Evolutionary conservation across 805 yeast species (phyloP), one percentile per base, ranked within the genome.

Genomic region (Pichia gijzeniarum): DNA sequence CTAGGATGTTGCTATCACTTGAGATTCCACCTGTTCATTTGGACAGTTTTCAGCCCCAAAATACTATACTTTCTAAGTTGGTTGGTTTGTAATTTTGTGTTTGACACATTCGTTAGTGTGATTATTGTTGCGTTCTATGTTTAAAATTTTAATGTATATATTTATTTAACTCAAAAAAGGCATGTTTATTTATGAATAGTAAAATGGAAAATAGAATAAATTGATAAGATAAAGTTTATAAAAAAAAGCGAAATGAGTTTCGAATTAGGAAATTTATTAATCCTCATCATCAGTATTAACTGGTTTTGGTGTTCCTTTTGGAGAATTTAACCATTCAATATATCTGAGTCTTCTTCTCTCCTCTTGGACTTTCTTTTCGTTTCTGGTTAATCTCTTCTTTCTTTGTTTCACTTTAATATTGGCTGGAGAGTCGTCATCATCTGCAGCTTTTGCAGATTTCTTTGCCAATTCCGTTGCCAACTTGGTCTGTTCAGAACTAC

Each of bases 31-130:
- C 69, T 93, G 46, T 93, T 93, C 60, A 85, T 93, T 9, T 93
- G 99, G 99, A 90, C 98, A 2, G 99, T 93, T 7, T 93, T 93
- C 67, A 85, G 95, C 42, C 99, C 99, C 1, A 91, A 90, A 57
- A 62, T 93, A 4, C 72, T 95, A 31, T 93, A 83, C 60, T 81
- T 82, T 53, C 77, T 79, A 2, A 80, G 81, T 3, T 93, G 98
- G 98, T 67, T 74, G 28, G 45, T 76, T 38, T 68, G 80, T 71
- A 63, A 63, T 55, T 37, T 67, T 43, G 44, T 80, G 44, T 53
- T 71, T 17, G 75, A 71, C 31, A 61, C 66, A 48, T 25, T 60
- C 6, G 28, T 65, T 21, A 52, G 61, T 35, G 41, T 41, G 20
- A 9, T 57, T 13, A 43, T 61, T 18, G 48, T 56, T 20, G 47